phyloP scores from a whole-genome alignment of 2,329 filamentous ascomycete genomes.

The Fusarium praegraminearum region DNA sequence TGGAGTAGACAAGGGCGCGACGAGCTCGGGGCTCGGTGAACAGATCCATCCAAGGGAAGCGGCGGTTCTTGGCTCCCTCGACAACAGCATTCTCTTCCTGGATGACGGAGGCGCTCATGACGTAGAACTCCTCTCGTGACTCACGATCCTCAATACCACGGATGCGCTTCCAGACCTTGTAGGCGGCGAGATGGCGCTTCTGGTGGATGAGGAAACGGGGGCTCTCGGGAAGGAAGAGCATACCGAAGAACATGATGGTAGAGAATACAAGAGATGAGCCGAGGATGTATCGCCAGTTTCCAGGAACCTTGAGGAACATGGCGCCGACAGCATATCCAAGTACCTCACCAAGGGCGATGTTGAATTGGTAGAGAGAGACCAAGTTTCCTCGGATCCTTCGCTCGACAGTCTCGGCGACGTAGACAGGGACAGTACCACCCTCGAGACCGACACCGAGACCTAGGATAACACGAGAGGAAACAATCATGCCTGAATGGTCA shows the following conservation, averaged over 20 bases:
- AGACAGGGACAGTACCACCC: slow-evolving; percentile 79
- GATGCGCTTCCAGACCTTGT: slow-evolving; percentile 78
- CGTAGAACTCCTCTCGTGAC: slow-evolving; percentile 75
- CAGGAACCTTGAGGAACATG: slow-evolving; percentile 76
- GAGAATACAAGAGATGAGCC: slow-evolving; percentile 79
- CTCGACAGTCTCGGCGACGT: slow-evolving; percentile 79
- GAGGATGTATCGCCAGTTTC: slow-evolving; percentile 80
- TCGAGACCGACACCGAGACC: slow-evolving; percentile 79
- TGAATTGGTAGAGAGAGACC: slow-evolving; percentile 80
- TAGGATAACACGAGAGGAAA: slow-evolving; percentile 74
- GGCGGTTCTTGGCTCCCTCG: slow-evolving; percentile 64
- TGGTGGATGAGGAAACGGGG: slow-evolving; percentile 79
- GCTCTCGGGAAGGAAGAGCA: slow-evolving; percentile 78
- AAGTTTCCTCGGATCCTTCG: slow-evolving; percentile 75
- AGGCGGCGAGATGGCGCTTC: slow-evolving; percentile 58
- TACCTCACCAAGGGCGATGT: slow-evolving; percentile 80
- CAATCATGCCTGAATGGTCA: slow-evolving; percentile 67
- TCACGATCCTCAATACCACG: slow-evolving; percentile 69
- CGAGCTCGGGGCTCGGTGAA: slow-evolving; percentile 77
- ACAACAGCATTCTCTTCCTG: slow-evolving; percentile 66
- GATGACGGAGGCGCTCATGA: slow-evolving; percentile 74
- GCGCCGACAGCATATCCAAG: slow-evolving; percentile 79
- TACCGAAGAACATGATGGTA: slow-evolving; percentile 60
- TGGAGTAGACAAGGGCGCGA: slow-evolving; percentile 74
- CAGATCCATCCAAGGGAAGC: slow-evolving; percentile 79